These are phyloP conservation scores for Piromyces finnis DNA, from an alignment of 192 early-diverging fungal genomes.

Conservation along the genomic window DNA sequence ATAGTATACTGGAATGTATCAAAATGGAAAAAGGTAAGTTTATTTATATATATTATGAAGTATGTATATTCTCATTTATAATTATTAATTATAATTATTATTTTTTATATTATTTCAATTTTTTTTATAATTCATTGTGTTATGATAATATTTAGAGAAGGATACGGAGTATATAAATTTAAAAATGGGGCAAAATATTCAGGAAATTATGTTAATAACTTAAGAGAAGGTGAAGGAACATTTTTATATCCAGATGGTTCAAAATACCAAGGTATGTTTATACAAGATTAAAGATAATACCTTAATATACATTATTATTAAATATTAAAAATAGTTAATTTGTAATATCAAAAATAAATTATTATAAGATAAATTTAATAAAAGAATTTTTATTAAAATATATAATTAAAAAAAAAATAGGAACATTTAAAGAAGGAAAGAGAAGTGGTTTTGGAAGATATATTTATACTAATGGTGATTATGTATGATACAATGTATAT, in stretches of 20 bases:
- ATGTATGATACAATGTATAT: neutral
- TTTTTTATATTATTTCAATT: too few species aligned
- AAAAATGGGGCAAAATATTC: slow-evolving; percentile 23
- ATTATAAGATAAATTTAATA: too few species aligned
- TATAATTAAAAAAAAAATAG: slow-evolving; percentile 2
- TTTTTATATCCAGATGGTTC: slow-evolving; percentile 36
- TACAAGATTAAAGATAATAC: too few species aligned
- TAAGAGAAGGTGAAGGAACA: slow-evolving; percentile 21
- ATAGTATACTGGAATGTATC: neutral
- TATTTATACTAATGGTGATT: slow-evolving; percentile 30
- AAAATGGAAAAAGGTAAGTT: neutral
- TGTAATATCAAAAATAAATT: too few species aligned
- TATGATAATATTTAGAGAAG: slow-evolving; percentile 3
- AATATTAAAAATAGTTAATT: too few species aligned
- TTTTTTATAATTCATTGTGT: too few species aligned
- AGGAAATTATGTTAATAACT: slow-evolving; percentile 26
- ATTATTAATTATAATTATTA: too few species aligned
- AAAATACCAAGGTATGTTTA: slow-evolving; percentile 20
- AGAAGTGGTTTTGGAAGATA: slow-evolving; percentile 27
- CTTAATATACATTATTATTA: too few species aligned
- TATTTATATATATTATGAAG: too few species aligned
- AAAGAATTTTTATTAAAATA: too few species aligned
- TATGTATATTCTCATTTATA: too few species aligned
- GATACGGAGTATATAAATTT: slow-evolving; percentile 29
- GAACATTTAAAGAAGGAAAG: slow-evolving; percentile 22